Evolutionary conservation across 164 flowering plant species (phyloP).

Genomic region (Kalanchoe fedtschenkoi): DNA sequence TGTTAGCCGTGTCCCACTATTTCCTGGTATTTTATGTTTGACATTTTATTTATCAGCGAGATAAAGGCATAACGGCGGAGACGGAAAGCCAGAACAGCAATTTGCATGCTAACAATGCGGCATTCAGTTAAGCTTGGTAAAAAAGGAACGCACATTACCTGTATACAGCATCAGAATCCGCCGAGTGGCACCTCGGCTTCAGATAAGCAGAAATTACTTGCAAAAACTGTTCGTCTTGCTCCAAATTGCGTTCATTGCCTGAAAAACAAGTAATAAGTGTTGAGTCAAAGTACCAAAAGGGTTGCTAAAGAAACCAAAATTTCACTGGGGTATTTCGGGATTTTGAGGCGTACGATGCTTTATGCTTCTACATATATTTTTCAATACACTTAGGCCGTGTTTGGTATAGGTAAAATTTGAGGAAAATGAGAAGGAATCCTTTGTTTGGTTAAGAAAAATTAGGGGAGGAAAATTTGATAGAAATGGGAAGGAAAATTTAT

Average conservation of each 20-base stretch:
- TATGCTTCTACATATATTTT: background rate
- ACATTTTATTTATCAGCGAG: background rate
- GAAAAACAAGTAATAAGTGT: background rate
- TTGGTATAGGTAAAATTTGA: too few relatives aligned
- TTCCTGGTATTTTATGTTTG: too few relatives aligned
- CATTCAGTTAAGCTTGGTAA: background rate
- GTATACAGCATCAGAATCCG: constrained; percentile 60
- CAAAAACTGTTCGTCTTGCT: constrained; percentile 22
- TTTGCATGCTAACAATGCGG: background rate
- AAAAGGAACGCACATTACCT: constrained; percentile 25
- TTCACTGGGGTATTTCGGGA: background rate
- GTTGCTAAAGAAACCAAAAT: background rate
- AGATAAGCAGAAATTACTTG: constrained; percentile 66
- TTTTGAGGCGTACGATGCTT: background rate
- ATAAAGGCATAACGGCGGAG: background rate
- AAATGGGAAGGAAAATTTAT: too few relatives aligned
- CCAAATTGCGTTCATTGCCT: constrained; percentile 16
- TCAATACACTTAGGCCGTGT: too few relatives aligned
- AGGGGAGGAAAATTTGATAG: too few relatives aligned
- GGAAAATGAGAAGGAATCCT: too few relatives aligned
- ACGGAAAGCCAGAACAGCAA: background rate
- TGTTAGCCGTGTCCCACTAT: background rate
- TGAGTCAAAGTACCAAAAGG: background rate
- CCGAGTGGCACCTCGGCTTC: constrained; percentile 80
- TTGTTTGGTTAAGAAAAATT: too few relatives aligned